Evolutionary conservation across 2,329 filamentous ascomycete species (phyloP), one percentile per base, ranked within the genome.

Genomic region (Nemania sp.): DNA sequence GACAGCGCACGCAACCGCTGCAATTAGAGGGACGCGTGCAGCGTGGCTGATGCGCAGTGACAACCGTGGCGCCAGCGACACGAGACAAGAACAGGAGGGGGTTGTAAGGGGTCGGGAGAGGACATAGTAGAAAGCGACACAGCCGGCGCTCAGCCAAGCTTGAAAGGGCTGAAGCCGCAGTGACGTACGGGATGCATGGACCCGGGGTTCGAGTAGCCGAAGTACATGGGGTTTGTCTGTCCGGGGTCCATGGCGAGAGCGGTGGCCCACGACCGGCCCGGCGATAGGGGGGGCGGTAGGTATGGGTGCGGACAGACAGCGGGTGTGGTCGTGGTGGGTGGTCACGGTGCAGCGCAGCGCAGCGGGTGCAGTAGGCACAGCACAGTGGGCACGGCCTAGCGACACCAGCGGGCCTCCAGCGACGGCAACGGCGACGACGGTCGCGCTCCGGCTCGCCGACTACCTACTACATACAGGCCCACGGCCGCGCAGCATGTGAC

Each of bases 141-240:
- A 33, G 17, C 33, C 26, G 44, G 26, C 31, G 30, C 41, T 7
- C n/a, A n/a, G n/a, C n/a, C n/a, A n/a, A n/a, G n/a, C n/a, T n/a
- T 9, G 9, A 14, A 3, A 9, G 28, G n/a, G 11, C 28, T 31
- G 9, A 36, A 54, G 43, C 23, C 24, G 36, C 36, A 43, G 37
- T 43, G 41, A 66, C 66, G 53, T 62, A 68, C 66, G 42, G 62
- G 59, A 22, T 64, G 64, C 61, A 68, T 62, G 53, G 61, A 57
- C 42, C 57, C 58, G 55, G 67, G 61, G 54, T 56, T 56, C 60
- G 66, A 64, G 61, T 73, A 75, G 61, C 66, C 66, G 57, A 71
- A 74, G 43, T 72, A 65, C 64, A 68, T 72, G 62, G 62, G 59
- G 43, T 66, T 67, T 61, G 68, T 70, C 61, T 69, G 65, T 55